Evolutionary conservation across 1,284 basidiomycete genomes (phyloP), one percentile per base, ranked within the genome.

Genomic region (Tremellales sp.): DNA sequence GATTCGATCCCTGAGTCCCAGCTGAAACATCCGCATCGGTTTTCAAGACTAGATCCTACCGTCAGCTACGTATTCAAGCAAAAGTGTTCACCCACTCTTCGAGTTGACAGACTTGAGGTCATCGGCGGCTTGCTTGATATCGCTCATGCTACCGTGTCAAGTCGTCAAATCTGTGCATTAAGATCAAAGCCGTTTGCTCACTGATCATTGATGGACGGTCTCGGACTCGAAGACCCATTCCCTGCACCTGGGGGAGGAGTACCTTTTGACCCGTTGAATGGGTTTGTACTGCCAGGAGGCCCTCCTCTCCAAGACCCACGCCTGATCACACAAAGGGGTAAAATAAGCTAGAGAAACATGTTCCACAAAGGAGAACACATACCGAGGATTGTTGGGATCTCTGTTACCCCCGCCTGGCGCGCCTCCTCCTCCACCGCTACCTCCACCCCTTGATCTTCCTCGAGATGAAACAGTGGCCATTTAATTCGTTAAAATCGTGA

Each of bases 11-110:
- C 13, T 76, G 60, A 10, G 7, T 24, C 43, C 76, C 45, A 1
- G 61, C 76, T 57, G 81, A 83, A 61, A 95, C 94, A 60, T 94
- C 91, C 16, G 81, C 77, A 67, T 95, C 91, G 24, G 89, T 95
- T 57, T 86, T 81, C 78, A 95, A 93, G 29, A 80, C 88, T 86
- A 68, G 9, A n/a, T n/a, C n/a, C n/a, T n/a, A n/a, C n/a, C n/a
- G n/a, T n/a, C n/a, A n/a, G n/a, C 13, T 14, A 33, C 36, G 6
- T n/a, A n/a, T 40, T 16, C 42, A 32, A 45, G 42, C 46, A 26
- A 48, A 31, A 33, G 12, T 7, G 38, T 18, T n/a, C 28, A n/a
- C 8, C 29, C 5, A 16, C 31, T 9, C 34, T 16, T 16, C 18
- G 25, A 14, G 22, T 21, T 9, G 19, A 9, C 3, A 31, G 14